Base-by-base conservation (phyloP, 139 green algal species). In the Chlorella sp. region DNA sequence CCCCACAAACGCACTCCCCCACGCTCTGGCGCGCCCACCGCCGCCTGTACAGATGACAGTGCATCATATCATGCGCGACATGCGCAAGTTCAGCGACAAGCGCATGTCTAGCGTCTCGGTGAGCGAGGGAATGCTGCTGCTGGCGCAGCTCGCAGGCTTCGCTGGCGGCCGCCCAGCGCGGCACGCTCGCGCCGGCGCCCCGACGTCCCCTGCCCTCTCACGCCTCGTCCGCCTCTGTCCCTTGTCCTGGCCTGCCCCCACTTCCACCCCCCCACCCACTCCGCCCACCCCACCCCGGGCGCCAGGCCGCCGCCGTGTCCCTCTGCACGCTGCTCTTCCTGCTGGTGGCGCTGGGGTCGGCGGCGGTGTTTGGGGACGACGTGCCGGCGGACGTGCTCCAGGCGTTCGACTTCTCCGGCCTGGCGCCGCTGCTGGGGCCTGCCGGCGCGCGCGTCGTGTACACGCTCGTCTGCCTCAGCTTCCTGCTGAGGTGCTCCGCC, bases 41-140 rank as follows among this genome's bases (percentile, higher is more conserved):
- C n/a, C n/a, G n/a, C n/a, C n/a, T n/a, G n/a, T 27, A n/a, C 67
- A 73, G 38, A 82, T 82, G 76, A 77, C 76, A 1, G 46, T 82
- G 0, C 64, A 73, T 40, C 35, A 51, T 55, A 71, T 82, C 29
- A 40, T 82, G 48, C 5, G 68, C 2, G 77, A 83, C 19, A 33
- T 83, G 58, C 33, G 48, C 45, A 43, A 62, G 33, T 79, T 83
- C 58, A 74, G 35, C 4, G 21, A 42, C 35, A 33, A 25, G 6
- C 61, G 56, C 3, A 53, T 83, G 21, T 17, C 43, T 0, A 31
- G 27, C 9, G 38, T 77, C 17, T 82, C 76, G 67, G 71, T 77
- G 45, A 59, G 71, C 2, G 56, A 9, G 56, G 1, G 66, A 15
- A 17, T 46, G 66, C 48, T n/a, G 48, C 48, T 58, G 48, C 48